Evolutionary conservation across 176 grass and related monocot genomes (phyloP).

Genomic region (Hyparrhenia diplandra): DNA sequence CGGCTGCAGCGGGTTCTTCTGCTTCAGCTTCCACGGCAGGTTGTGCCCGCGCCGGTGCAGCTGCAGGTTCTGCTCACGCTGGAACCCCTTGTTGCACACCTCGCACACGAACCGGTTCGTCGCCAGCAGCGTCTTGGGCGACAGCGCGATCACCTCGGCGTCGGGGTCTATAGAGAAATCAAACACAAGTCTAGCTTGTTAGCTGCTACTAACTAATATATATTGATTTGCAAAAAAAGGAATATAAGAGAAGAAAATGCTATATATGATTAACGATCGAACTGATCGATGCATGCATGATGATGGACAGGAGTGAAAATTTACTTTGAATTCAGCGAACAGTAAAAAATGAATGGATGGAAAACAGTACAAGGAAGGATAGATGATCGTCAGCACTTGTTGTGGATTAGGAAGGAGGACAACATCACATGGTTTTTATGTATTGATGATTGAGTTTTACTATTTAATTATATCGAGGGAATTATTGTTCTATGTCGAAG

Average conservation of each 20-base stretch:
- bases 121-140: constrained; percentile 88
- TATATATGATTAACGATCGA: not conserved
- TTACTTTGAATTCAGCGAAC: not conserved
- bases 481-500: constrained; percentile 20
- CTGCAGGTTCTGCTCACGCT: constrained; percentile 97
- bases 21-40: constrained; percentile 97
- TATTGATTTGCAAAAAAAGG: not conserved
- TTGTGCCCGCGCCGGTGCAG: constrained; percentile 96
- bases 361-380: not conserved
- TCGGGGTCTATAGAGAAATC: constrained; percentile 53
- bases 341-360: not conserved
- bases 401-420: constrained; percentile 17
- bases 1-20: constrained; percentile 69
- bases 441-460: not conserved
- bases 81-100: constrained; percentile 99
- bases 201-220: not conserved
- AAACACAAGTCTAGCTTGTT: not conserved
- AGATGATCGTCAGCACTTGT: constrained; percentile 7
- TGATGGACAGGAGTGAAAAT: not conserved
- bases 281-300: not conserved
- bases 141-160: constrained; percentile 94
- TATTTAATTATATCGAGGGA: constrained; percentile 13
- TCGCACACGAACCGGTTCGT: constrained; percentile 97
- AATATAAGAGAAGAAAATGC: not conserved
- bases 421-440: constrained; percentile 3